Conservation (phyloP, 2,329 filamentous ascomycete species). For the Phaeosphaeriaceae sp. region DNA sequence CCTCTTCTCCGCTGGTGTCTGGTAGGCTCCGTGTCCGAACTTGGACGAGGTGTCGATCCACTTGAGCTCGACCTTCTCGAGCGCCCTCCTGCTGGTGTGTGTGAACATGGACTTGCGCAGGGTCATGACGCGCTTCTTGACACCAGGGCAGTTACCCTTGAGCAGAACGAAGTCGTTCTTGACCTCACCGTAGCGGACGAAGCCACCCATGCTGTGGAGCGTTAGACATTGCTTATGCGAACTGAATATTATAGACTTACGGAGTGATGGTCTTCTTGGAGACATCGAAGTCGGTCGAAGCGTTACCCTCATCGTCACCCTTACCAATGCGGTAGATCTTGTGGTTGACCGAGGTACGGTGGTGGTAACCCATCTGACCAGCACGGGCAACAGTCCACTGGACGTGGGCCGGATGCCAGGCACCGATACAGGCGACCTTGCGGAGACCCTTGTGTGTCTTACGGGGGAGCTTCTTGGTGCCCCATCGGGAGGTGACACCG, state of each 20-base stretch:
- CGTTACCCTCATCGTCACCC: conserved; percentile 88
- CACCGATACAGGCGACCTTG: conserved; percentile 99
- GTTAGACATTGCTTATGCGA: conserved; percentile 38
- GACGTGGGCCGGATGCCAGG: conserved; percentile 99
- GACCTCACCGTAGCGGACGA: conserved; percentile 98
- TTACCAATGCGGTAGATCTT: conserved; percentile 99
- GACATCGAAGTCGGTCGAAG: conserved; percentile 92
- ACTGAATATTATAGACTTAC: conserved; percentile 67
- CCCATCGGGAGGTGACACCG: conserved; percentile 98
- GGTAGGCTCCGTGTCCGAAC: conserved; percentile 99
- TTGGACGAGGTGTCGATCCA: conserved; percentile 99
- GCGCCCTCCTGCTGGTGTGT: conserved; percentile 92
- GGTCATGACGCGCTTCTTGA: conserved; percentile 99
- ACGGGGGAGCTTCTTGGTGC: conserved; percentile 99
- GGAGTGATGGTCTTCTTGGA: conserved; percentile 99
- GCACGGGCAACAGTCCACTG: conserved; percentile 99
- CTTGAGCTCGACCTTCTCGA: conserved; percentile 99
- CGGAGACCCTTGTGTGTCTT: conserved; percentile 99
- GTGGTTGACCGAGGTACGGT: conserved; percentile 99
- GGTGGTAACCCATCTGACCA: conserved; percentile 99
- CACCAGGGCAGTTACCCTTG: conserved; percentile 97
- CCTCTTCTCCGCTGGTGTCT: conserved; percentile 98
- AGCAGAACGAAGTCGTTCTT: conserved; percentile 99
- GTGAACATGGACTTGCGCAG: conserved; percentile 98
- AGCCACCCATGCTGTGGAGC: conserved; percentile 85